Base-by-base conservation (phyloP, 2,329 filamentous ascomycete species). In the Phaeosphaeriaceae sp. region DNA sequence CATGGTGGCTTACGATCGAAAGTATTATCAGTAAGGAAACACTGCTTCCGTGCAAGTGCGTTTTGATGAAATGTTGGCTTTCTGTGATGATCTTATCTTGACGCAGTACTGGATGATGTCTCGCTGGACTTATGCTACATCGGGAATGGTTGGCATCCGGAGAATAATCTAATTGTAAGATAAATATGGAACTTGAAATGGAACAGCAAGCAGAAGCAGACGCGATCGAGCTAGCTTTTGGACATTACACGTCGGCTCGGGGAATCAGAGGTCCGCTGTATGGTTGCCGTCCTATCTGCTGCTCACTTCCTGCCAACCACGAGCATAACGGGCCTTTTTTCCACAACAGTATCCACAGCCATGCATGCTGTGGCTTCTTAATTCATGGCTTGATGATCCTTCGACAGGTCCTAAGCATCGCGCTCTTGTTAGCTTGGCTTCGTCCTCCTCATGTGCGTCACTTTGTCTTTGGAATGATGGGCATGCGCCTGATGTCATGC, bases 211-310 rank as follows among this genome's bases (percentile, higher is more conserved):
- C 36, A 40, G 36, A 3, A n/a, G 13, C 27, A 22, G 27, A 20
- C 21, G 27, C 45, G 52, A 54, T 54, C 45, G 52, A 27, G 52
- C 52, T 54, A 54, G 31, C 44, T 24, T 41, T 55, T 55, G 25
- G 27, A 47, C 33, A 19, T 33, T 55, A 33, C 36, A 40, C 24
- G 42, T 22, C 20, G 27, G 41, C 17, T 41, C 50, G 40, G 33
- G 54, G 54, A 27, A 21, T 48, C 20, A 52, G 36, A 13, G 19
- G 17, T 19, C 46, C 44, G 44, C 27, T 25, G 44, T 15, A 3
- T 33, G 25, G 13, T 13, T 19, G 10, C 22, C 19, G 20, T 36
- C 3, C 2, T 20, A 21, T 19, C 48, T 49, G 17, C 17, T n/a
- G 5, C 36, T 40, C 36, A 17, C 4, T 40, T 13, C 36, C 15